Conservation (phyloP, 2,329 filamentous ascomycete species). For the Boeremia exigua region DNA sequence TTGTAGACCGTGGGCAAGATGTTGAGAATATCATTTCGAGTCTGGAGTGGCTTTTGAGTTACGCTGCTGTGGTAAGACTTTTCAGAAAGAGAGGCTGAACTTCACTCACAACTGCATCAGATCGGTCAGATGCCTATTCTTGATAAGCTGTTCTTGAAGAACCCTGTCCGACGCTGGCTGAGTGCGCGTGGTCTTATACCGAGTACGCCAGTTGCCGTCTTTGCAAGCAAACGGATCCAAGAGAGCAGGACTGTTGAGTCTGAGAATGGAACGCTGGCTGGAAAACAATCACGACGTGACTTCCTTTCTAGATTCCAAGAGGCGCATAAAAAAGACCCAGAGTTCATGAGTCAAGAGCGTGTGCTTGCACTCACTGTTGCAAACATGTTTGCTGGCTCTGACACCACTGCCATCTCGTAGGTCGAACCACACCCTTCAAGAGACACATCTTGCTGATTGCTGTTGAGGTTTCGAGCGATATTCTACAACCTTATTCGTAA, state of each 20-base stretch:
- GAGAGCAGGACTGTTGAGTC: background rate
- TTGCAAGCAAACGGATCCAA: slow-evolving; percentile 14
- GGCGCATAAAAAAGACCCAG: slow-evolving; percentile 19
- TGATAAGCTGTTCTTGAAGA: slow-evolving; percentile 19
- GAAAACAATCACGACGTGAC: slow-evolving; percentile 1
- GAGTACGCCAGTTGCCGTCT: slow-evolving; percentile 17
- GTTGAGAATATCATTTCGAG: slow-evolving; percentile 18
- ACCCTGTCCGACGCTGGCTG: slow-evolving; percentile 18
- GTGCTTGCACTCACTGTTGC: slow-evolving; percentile 23
- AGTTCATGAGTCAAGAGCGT: slow-evolving; percentile 19
- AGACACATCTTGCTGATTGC: background rate
- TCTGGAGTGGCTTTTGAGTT: slow-evolving; percentile 16
- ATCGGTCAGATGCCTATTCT: slow-evolving; percentile 20
- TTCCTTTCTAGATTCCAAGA: slow-evolving; percentile 22
- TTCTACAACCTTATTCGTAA: slow-evolving; percentile 47
- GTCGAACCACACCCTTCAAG: background rate
- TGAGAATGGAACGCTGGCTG: background rate
- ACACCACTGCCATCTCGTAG: slow-evolving; percentile 45
- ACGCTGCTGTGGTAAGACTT: slow-evolving; percentile 17
- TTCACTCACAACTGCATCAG: background rate
- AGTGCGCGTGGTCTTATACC: slow-evolving; percentile 8
- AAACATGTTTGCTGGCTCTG: slow-evolving; percentile 27
- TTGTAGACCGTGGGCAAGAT: slow-evolving; percentile 24
- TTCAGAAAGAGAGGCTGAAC: too few relatives aligned
- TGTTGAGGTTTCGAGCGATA: slow-evolving; percentile 37